phyloP scores from a whole-genome alignment of 1,139 yeast genomes.

The Pichia cactophila region DNA sequence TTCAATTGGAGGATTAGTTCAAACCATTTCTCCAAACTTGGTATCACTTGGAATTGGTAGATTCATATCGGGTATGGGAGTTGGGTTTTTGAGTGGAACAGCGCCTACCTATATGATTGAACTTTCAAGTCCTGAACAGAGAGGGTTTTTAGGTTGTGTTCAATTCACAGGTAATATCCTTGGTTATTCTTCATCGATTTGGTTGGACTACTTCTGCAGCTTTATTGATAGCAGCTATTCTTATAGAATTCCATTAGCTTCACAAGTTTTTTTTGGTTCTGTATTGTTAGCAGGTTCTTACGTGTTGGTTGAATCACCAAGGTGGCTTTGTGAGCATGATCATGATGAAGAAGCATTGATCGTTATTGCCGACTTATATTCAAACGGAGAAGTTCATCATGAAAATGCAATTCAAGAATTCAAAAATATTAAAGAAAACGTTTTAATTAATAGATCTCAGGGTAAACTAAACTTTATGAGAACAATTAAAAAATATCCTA shows the following conservation, averaged over 20 bases:
- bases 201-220: constrained; percentile 83
- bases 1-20: constrained; percentile 73
- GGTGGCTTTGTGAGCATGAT: constrained; percentile 84
- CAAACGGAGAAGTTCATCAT: constrained; percentile 51
- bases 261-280: constrained; percentile 72
- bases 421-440: constrained; percentile 74
- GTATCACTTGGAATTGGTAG: constrained; percentile 60
- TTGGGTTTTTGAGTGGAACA: constrained; percentile 84
- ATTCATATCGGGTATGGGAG: constrained; percentile 77
- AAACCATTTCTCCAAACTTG: constrained; percentile 49
- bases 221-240: constrained; percentile 48
- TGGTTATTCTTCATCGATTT: constrained; percentile 80
- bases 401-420: constrained; percentile 60
- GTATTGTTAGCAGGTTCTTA: constrained; percentile 65
- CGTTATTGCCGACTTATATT: constrained; percentile 74
- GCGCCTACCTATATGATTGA: constrained; percentile 95
- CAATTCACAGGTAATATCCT: constrained; percentile 89
- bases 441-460: constrained; percentile 66
- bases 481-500: constrained; percentile 62
- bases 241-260: constrained; percentile 74
- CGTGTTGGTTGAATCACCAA: constrained; percentile 77
- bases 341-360: constrained; percentile 83
- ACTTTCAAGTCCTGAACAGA: constrained; percentile 79
- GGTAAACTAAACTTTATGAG: constrained; percentile 67
- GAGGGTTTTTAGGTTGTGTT: constrained; percentile 85